Conservation (phyloP, 306 rosid genomes). For the Quercus engelmannii region DNA sequence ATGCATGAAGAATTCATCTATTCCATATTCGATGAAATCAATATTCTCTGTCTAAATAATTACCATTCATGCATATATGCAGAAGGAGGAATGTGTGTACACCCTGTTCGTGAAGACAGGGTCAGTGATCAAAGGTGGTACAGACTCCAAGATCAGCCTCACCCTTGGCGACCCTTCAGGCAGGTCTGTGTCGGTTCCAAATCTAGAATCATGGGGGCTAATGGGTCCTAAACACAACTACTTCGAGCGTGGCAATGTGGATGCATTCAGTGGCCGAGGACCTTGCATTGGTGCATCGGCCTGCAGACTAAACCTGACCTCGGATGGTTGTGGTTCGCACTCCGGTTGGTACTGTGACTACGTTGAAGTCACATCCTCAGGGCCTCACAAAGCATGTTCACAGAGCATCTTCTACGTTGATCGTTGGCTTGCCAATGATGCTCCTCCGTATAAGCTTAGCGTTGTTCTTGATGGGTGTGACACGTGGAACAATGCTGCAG, state of each 20-base stretch:
- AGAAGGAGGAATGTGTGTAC: constrained; percentile 26
- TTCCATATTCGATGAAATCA: background rate
- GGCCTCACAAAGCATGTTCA: constrained; percentile 20
- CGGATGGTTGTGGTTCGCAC: constrained; percentile 31
- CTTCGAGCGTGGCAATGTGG: constrained; percentile 28
- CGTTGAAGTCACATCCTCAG: constrained; percentile 26
- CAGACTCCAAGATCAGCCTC: constrained; percentile 20
- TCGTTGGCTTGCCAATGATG: constrained; percentile 26
- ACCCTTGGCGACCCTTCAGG: constrained; percentile 5
- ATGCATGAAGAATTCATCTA: background rate
- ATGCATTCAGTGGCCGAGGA: constrained; percentile 22
- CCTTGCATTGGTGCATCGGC: constrained; percentile 17
- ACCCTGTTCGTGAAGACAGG: constrained; percentile 29
- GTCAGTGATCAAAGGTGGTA: constrained; percentile 24
- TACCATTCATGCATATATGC: background rate
- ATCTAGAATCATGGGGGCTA: constrained; percentile 18
- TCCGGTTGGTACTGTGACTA: constrained; percentile 30
- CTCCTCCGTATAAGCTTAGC: constrained; percentile 2
- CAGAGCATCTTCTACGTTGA: constrained; percentile 24
- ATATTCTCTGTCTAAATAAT: background rate
- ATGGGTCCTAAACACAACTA: constrained; percentile 13
- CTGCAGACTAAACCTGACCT: constrained; percentile 27
- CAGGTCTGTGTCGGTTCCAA: background rate
- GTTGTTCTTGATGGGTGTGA: constrained; percentile 15
- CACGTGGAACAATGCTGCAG: background rate